Evolutionary conservation across 768 basidiomycete genomes (phyloP), one percentile per base, ranked within the genome.

Genomic region (Naematelia aurantialba): DNA sequence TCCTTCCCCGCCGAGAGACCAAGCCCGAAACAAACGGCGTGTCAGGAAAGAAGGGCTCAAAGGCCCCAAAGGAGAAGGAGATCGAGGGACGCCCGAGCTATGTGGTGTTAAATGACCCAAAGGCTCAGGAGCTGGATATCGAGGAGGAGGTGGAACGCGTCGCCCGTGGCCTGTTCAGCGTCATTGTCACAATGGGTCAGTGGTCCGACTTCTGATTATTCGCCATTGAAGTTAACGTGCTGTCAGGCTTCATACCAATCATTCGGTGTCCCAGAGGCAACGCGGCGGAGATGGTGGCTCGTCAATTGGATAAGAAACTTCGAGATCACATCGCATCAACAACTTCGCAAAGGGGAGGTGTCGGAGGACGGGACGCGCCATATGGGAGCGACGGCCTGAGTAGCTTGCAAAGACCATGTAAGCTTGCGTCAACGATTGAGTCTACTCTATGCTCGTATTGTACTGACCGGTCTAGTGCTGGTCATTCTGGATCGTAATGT

Each of bases 211-310:
- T 25, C 25, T 27, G 45, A 24, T 14, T 14, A 46, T 17, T 31
- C 42, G 12, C 12, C 12, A 4, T 21, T 2, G 21, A n/a, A 50
- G n/a, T 57, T 59, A 39, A 52, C 51, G 50, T 4, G 26, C 49
- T 24, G 56, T 24, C 56, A 91, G 91, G 89, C 1, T 88, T 90
- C 67, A 88, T 94, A 21, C 96, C 96, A 10, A 88, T 92, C 72
- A 97, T 99, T 59, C 87, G 96, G 29, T 87, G 89, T 58, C 96
- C 96, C 21, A 81, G 87, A 76, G 94, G 94, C 1, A 97, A 98
- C 76, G 96, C 96, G 3, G 96, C 93, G 19, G 96, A 99, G 78
- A 96, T 97, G 93, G 86, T 98, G n/a, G 93, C 93, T 8, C 88
- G 91, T 79, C 96, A 90, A 75, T 81, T 99, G 11, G 96, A 99